Evolutionary conservation across 768 basidiomycete genomes (phyloP).

Genomic region (Agaricus blazei): DNA sequence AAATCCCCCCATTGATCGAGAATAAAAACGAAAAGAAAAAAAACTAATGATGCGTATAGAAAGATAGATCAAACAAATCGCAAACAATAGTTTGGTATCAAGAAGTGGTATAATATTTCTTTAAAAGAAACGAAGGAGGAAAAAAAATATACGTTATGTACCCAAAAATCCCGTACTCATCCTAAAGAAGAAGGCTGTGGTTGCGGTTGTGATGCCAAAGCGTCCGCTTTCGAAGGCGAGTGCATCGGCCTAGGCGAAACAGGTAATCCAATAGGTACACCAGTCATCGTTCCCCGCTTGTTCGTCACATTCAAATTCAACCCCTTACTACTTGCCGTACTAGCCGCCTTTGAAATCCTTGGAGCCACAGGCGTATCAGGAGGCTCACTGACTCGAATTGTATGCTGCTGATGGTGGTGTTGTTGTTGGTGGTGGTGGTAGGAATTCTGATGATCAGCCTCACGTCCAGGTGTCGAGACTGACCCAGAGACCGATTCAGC

Average conservation of each 20-base stretch:
- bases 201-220: constrained; percentile 2
- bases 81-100: constrained; percentile 26
- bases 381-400: constrained; percentile 25
- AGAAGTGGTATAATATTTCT: constrained; percentile 28
- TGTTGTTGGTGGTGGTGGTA: constrained; percentile 20
- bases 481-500: constrained; percentile 40
- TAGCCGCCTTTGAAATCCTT: constrained; percentile 48
- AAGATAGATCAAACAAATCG: constrained; percentile 11
- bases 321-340: constrained; percentile 63
- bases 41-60: not conserved
- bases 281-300: constrained; percentile 37
- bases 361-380: constrained; percentile 37
- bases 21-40: not conserved
- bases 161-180: constrained; percentile 13
- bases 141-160: constrained; percentile 7
- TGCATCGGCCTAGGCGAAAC: constrained; percentile 43
- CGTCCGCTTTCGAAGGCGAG: constrained; percentile 32
- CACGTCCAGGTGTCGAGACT: constrained; percentile 27
- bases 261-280: constrained; percentile 47
- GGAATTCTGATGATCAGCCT: constrained; percentile 16
- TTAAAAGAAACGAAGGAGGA: constrained; percentile 9
- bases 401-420: constrained; percentile 18
- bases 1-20: no score
- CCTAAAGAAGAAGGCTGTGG: constrained; percentile 12
- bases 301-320: constrained; percentile 54